Evolutionary conservation across 768 basidiomycete species (phyloP), one percentile per base, ranked within the genome.

Genomic region (Tephrocybe sp.): DNA sequence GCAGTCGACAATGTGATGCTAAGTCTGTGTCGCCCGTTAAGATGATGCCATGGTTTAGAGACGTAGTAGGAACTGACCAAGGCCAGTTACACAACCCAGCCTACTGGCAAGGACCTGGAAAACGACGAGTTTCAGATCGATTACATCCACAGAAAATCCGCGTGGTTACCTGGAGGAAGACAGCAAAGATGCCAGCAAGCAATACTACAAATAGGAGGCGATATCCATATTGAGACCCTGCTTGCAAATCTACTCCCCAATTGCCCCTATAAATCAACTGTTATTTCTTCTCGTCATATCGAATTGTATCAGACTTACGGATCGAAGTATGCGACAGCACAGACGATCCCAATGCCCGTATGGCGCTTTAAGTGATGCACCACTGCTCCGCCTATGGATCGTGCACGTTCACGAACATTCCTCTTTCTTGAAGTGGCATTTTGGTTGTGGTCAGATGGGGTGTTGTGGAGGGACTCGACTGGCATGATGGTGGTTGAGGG

Each of bases 161-260:
- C 15, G 64, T 13, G 15, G 66, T 31, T 39, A 81, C 88, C 79
- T 97, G 94, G 13, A 94, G 73, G 54, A 89, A 82, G 2, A 88
- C 85, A 13, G 91, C 93, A 47, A 90, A 83, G 7, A 94, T 55
- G 9, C 92, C 92, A 1, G 94, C 74, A 16, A 97, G 64, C 5
- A 97, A 76, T 10, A 98, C 84, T 13, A 91, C 75, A 66, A 95
- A 94, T 24, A 98, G 77, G 12, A 94, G 74, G 52, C 79, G 80
- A 67, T 95, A 97, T 1, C 94, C 93, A 62, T 78, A 94, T 48
- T 83, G 65, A 16, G 88, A 87, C 9, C 92, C 92, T 1, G 92
- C 92, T 66, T 90, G 86, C 7, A 94, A 71, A 69, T 94, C 92
- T 13, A 93, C 91, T 15, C 86, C 82, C 92, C 91, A 93, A 61